Evolutionary conservation across 2,329 filamentous ascomycete species (phyloP), one percentile per base, ranked within the genome.

Genomic region (Cordyceps farinosa): DNA sequence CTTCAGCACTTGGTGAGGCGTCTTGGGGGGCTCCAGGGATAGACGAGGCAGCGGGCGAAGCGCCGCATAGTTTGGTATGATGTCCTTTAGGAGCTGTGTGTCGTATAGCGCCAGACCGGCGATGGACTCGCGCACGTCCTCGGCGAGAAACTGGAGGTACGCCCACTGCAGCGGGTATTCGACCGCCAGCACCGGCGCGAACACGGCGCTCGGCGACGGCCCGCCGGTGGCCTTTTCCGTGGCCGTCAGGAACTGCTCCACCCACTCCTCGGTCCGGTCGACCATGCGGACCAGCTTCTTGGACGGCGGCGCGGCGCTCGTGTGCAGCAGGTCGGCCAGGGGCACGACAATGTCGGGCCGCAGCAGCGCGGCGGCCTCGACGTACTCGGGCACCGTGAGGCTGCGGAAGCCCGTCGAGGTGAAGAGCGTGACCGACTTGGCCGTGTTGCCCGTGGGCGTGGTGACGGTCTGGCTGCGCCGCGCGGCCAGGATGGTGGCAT

Each of bases 281-380:
- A 87, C 88, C 87, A 97, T 97, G 70, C 91, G 92, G 42, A 87
- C 81, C 53, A 90, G 85, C 52, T 93, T 84, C 76, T 96, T 97
- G 10, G 82, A 78, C 3, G 88, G 85, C 0, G 90, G 84, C 4
- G 75, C 79, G 67, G 61, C 79, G 78, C 76, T 78, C 11, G 71
- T 72, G 61, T 79, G 69, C 69, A 77, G 68, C 10, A 93, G 83
- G 74, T 99, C 95, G 5, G 89, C 90, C 58, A 96, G 76, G 0
- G 87, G 87, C 30, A 98, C 82, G 42, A 89, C 85, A 61, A 98
- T 88, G 71, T 99, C 94, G 1, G 94, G 91, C 58, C 82, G 81
- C 42, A 97, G 77, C n/a, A 78, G 81, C 64, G 83, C 76, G 38
- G 90, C 80, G 22, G 87, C 87, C 6, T 85, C 78, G 40, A 83